phyloP scores from a whole-genome alignment of 1,284 basidiomycete genomes.

The Ganoderma lingzhi region DNA sequence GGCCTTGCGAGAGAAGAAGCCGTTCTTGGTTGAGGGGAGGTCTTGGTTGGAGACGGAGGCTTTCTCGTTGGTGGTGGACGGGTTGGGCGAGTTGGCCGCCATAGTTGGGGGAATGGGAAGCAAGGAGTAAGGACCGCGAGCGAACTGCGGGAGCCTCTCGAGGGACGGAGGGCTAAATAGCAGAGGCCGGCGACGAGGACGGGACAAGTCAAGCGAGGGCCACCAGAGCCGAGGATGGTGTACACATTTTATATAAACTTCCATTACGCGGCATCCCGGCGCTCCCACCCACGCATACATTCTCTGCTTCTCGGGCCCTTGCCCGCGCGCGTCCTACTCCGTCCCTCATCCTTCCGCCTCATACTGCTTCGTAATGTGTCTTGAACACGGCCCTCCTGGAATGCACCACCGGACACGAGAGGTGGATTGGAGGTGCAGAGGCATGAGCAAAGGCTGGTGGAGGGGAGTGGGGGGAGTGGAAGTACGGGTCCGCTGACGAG shows the following conservation, averaged over 20 bases:
- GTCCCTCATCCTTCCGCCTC: background rate
- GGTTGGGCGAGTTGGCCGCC: conserved; percentile 31
- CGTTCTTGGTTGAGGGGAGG: conserved; percentile 24
- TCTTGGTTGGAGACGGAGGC: background rate
- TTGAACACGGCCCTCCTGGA: background rate
- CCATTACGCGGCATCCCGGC: conserved; percentile 8
- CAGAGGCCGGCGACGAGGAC: conserved; percentile 5
- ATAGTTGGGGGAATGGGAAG: conserved; percentile 17
- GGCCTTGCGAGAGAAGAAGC: conserved; percentile 32
- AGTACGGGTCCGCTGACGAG: conserved; percentile 6
- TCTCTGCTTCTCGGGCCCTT: background rate
- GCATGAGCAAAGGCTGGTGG: too few species aligned
- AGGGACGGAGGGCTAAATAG: conserved; percentile 17
- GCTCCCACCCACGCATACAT: background rate
- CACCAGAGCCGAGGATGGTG: background rate
- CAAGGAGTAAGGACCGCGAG: conserved; percentile 15
- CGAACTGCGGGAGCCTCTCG: conserved; percentile 1
- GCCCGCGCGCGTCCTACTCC: background rate
- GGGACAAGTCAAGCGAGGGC: conserved; percentile 5
- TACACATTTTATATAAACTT: conserved; percentile 14
- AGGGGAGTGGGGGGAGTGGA: background rate
- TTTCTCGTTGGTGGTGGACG: conserved; percentile 25
- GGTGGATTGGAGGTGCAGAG: background rate
- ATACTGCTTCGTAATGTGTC: background rate
- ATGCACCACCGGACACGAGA: background rate